Evolutionary conservation across 2,329 filamentous ascomycete genomes (phyloP).

Genomic region (Truncatella angustata): DNA sequence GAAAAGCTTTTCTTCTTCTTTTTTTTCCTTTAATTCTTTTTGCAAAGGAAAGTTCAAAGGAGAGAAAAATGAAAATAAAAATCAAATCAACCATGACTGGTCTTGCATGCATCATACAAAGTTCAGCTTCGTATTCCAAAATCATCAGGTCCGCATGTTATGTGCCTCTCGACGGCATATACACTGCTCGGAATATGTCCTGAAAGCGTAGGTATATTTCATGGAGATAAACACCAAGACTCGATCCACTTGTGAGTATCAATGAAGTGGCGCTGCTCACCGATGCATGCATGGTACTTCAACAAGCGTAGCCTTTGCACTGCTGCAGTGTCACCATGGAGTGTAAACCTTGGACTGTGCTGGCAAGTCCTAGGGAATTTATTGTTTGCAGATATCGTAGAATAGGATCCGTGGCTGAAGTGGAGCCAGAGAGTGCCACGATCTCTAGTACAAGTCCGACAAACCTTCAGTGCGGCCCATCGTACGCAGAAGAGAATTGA

Average conservation of each 20-base stretch:
- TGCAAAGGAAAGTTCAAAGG: neutral
- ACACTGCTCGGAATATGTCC: neutral
- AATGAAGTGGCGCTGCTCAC: neutral
- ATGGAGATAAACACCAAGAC: neutral
- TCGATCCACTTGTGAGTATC: too few species aligned
- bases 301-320: neutral
- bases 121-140: neutral
- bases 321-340: neutral
- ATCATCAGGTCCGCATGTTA: neutral
- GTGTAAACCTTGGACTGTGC: neutral
- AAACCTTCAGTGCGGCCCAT: neutral
- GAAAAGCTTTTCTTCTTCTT: too few species aligned
- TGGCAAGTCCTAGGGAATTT: neutral
- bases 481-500: neutral
- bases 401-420: neutral
- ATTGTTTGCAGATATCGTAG: neutral
- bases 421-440: too few species aligned
- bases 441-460: too few species aligned
- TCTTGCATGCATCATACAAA: too few species aligned
- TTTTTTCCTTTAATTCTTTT: too few species aligned
- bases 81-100: neutral
- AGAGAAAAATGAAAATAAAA: neutral
- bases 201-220: neutral
- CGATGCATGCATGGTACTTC: neutral
- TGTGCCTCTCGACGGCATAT: neutral